Conservation (phyloP, 495 filamentous ascomycete genomes). For the Ascodesmis nigricans region DNA sequence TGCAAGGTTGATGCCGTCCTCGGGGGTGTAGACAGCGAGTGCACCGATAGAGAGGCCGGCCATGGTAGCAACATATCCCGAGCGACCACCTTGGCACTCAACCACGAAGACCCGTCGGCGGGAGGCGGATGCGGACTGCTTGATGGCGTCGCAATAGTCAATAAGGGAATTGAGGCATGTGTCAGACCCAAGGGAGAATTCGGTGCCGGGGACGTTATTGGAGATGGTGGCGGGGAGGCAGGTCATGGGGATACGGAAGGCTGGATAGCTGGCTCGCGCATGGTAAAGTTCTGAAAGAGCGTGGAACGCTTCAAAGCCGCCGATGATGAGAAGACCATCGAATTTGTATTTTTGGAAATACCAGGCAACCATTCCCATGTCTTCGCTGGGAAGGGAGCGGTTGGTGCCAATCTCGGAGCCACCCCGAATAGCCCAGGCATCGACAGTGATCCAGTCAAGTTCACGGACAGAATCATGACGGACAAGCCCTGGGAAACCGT, state of each 20-base stretch:
- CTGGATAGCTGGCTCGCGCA: slow-evolving; percentile 51
- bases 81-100: slow-evolving; percentile 88
- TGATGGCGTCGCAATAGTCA: slow-evolving; percentile 88
- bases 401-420: slow-evolving; percentile 98
- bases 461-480: slow-evolving; percentile 79
- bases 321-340: slow-evolving; percentile 77
- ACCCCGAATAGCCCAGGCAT: slow-evolving; percentile 85
- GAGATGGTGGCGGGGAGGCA: slow-evolving; percentile 90
- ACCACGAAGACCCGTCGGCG: slow-evolving; percentile 89
- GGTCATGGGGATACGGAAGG: slow-evolving; percentile 82
- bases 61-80: slow-evolving; percentile 82
- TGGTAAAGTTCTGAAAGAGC: slow-evolving; percentile 67
- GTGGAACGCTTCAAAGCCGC: slow-evolving; percentile 94
- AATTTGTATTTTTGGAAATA: slow-evolving; percentile 72
- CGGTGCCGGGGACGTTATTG: slow-evolving; percentile 95
- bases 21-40: slow-evolving; percentile 89
- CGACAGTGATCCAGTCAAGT: slow-evolving; percentile 80
- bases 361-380: slow-evolving; percentile 59
- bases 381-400: slow-evolving; percentile 65
- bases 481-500: slow-evolving; percentile 87
- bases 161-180: slow-evolving; percentile 96
- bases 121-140: slow-evolving; percentile 83
- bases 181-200: slow-evolving; percentile 91
- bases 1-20: slow-evolving; percentile 82
- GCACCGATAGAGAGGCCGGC: slow-evolving; percentile 77